Base-by-base conservation (phyloP, 805 yeast species). In the Tetrapisispora fleetii region DNA sequence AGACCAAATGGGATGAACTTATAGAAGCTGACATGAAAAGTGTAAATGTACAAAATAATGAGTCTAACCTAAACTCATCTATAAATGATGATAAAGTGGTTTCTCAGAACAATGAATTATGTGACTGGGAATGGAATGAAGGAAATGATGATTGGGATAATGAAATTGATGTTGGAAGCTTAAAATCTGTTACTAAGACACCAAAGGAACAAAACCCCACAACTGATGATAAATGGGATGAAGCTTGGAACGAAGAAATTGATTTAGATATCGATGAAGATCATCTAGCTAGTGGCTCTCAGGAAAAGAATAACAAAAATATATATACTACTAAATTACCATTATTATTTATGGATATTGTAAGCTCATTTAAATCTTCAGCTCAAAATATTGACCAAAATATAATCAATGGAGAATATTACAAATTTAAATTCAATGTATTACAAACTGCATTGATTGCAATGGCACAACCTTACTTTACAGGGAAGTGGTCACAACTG, bases 401-500 rank as follows among this genome's bases (percentile, higher is more conserved):
- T 8, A 49, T 50, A 13, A 42, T 54, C 9, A 54, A 54, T 32
- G 38, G 54, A 10, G 48, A 54, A 16, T 55, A 54, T 38, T 53
- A 43, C 22, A 52, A 50, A 10, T 58, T 63, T 48, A 65, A 64
- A 49, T 49, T 53, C 4, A 62, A 59, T 41, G 47, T 64, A 7
- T 46, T 65, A 28, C 65, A 62, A 42, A 61, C 67, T 1, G 39
- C 59, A 3, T 57, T 58, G 36, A 52, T 62, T 49, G 63, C 63
- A 1, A 51, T 61, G 37, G 43, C 56, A 13, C 50, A 48, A 13
- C 43, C 52, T 11, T 52, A 56, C 32, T 58, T 43, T 35, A 21
- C 46, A 14, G 49, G 50, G 4, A 53, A 63, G 16, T 64, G 68
- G 68, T 55, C 56, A 50, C 64, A 60, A 41, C 49, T 63, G 11